Base-by-base conservation (phyloP, 2,329 filamentous ascomycete genomes). In the Oidium heveae region DNA sequence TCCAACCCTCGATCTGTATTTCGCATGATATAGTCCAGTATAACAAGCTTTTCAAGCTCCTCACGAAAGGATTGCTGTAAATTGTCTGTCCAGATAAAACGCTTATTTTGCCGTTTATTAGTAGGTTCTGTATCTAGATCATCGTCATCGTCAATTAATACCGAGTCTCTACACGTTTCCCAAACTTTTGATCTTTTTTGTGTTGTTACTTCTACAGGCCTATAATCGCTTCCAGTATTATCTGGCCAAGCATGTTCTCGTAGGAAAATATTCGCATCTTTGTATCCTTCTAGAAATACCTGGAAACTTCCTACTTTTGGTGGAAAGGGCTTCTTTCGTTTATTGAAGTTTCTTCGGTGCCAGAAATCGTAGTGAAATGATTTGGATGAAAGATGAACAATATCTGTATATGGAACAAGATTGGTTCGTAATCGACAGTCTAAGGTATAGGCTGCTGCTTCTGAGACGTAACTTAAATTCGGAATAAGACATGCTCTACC, bases 351-450 rank as follows among this genome's bases (percentile, higher is more conserved):
- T 63, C 88, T 77, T 20, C 89, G 79, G 64, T 94, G 88, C 88
- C 88, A 98, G 66, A 91, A 96, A 56, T 94, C 91, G 65, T 98
- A 98, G 67, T 93, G 88, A 66, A 98, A 98, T 1, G 88, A 93
- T 66, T 94, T 96, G 18, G 91, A 96, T 6, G 89, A 93, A 28
- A 98, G 73, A 64, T 83, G 84, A 36, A 96, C 87, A 43, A 98
- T 86, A 63, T 94, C 91, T 44, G 91, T 98, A 63, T 95, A 96
- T 0, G 91, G 91, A 5, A 98, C 93, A 61, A 98, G 74, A 65
- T 94, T 80, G 20, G 91, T 96, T 61, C 82, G 82, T 52, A 98
- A 72, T 64, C 94, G 87, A 60, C 77, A 80, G 68, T 98, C 91
- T 54, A 98, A 79, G 6, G 94, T 86, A 66, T 95, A 98, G 37